Evolutionary conservation across 75 land plant genomes (phyloP).

Genomic region (Adiantum capillusveneris): DNA sequence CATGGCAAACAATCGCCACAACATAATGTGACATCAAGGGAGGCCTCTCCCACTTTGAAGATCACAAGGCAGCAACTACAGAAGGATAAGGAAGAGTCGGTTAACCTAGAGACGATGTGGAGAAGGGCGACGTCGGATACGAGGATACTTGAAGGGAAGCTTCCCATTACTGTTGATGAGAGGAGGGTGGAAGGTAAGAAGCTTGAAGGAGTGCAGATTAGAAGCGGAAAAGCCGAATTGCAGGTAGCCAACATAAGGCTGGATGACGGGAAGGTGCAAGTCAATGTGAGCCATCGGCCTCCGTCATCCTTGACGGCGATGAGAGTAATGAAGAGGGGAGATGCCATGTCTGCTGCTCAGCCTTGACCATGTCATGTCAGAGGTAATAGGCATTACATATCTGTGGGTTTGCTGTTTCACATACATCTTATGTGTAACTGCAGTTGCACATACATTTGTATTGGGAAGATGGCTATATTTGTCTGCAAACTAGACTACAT

Average conservation of each 20-base stretch:
- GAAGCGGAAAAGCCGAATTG: conserved; percentile 2
- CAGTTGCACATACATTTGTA: too few species aligned
- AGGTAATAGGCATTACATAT: too few species aligned
- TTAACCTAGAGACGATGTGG: neutral
- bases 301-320: too few species aligned
- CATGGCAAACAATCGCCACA: neutral
- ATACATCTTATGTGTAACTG: too few species aligned
- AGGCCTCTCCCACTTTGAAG: neutral
- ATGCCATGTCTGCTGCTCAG: too few species aligned
- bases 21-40: neutral
- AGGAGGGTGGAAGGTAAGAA: neutral
- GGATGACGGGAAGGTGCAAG: conserved; percentile 22
- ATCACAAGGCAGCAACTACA: neutral
- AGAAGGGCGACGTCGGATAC: conserved; percentile 3
- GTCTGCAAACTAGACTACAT: too few species aligned
- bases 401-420: too few species aligned
- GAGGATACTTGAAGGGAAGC: conserved; percentile 3
- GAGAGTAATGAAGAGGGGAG: too few species aligned
- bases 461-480: too few species aligned
- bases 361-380: too few species aligned
- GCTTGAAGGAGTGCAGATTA: conserved; percentile 3
- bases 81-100: neutral
- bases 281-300: conserved; percentile 26
- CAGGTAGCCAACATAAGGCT: conserved; percentile 20
- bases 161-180: conserved; percentile 1